Conservation (phyloP, 108 stramenopile genomes). For the Parietichytrium sp. region DNA sequence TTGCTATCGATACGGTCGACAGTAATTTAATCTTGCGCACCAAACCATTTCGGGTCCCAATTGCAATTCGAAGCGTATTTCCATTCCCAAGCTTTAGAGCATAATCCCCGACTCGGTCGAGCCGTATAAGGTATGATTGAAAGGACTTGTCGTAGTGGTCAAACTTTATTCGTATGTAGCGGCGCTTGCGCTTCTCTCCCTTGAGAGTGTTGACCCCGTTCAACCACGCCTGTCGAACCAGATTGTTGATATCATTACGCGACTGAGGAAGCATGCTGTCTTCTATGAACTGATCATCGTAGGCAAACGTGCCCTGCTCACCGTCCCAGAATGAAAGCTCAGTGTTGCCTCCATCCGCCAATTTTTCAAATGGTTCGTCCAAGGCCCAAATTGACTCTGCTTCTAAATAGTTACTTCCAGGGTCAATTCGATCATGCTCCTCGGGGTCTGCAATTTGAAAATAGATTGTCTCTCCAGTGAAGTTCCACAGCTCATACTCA, state of each 20-base stretch:
- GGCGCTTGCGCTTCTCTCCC: not conserved
- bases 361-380: not conserved
- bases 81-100: constrained; percentile 10
- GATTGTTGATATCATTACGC: no score
- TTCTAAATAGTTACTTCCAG: no score
- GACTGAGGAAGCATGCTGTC: constrained; percentile 12
- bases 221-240: no score
- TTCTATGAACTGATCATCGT: not conserved
- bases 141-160: not conserved
- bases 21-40: not conserved
- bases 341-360: not conserved
- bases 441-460: not conserved
- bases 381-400: not conserved
- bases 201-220: no score
- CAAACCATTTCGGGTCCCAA: constrained; percentile 21
- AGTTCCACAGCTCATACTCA: not conserved
- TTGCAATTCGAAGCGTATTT: not conserved
- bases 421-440: not conserved
- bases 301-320: not conserved
- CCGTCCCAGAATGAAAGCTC: not conserved
- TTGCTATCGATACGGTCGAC: not conserved
- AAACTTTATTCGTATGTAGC: constrained; percentile 19
- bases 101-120: constrained; percentile 26
- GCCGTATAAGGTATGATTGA: not conserved
- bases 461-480: not conserved